Conservation (phyloP, 1,284 basidiomycete species). For the Ceratobasidium sp. region DNA sequence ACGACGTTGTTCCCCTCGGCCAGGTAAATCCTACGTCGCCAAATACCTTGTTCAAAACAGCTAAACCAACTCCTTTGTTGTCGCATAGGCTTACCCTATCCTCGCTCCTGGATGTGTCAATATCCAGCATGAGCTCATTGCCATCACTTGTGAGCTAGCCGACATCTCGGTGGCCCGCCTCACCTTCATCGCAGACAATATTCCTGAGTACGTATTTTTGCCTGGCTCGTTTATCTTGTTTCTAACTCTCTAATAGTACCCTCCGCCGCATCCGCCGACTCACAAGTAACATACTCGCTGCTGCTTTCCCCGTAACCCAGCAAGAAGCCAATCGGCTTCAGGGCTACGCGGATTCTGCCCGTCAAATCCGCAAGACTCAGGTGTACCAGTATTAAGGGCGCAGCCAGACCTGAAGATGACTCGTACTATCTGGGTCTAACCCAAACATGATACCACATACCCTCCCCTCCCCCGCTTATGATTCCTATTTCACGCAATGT, state of each 20-base stretch:
- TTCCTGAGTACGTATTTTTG: slow-evolving; percentile 28
- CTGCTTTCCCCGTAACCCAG: slow-evolving; percentile 11
- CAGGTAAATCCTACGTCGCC: slow-evolving; percentile 1
- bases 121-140: slow-evolving; percentile 28
- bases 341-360: slow-evolving; percentile 13
- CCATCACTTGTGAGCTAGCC: slow-evolving; percentile 31
- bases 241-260: not conserved
- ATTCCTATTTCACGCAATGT: not conserved
- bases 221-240: not conserved
- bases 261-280: slow-evolving; percentile 41
- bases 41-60: no score
- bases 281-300: slow-evolving; percentile 20
- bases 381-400: slow-evolving; percentile 1
- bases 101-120: slow-evolving; percentile 24
- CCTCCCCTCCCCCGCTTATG: not conserved
- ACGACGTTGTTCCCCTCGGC: slow-evolving; percentile 37
- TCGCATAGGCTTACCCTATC: slow-evolving; percentile 17
- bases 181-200: slow-evolving; percentile 24
- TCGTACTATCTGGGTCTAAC: not conserved
- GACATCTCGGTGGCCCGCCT: slow-evolving; percentile 20
- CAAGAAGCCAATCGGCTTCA: slow-evolving; percentile 25
- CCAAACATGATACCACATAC: not conserved
- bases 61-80: not conserved
- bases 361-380: slow-evolving; percentile 35
- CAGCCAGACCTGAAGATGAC: not conserved